phyloP scores from a whole-genome alignment of 1,284 basidiomycete genomes.

The Vanrija sp. region DNA sequence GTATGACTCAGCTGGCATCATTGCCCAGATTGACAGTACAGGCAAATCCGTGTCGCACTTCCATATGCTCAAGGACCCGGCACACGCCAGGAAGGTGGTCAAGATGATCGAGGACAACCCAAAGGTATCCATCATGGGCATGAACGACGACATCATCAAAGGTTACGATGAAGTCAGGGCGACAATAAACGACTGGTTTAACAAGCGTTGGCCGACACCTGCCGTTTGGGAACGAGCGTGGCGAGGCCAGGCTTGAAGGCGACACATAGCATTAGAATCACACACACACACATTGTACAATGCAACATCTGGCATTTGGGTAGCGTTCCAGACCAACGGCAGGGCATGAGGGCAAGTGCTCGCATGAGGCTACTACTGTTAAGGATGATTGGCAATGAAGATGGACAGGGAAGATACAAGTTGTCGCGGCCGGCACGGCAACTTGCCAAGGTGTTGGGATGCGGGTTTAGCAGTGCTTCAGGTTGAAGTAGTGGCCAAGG shows the following conservation, averaged over 20 bases:
- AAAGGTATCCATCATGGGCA: constrained; percentile 31
- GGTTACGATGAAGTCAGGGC: constrained; percentile 29
- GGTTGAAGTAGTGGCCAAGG: constrained; percentile 59
- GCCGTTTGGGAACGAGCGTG: constrained; percentile 41
- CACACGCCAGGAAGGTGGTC: constrained; percentile 26
- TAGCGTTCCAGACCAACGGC: too few relatives aligned
- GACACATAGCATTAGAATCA: too few relatives aligned
- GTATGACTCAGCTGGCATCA: neutral
- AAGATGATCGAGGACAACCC: constrained; percentile 27
- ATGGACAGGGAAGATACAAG: too few relatives aligned
- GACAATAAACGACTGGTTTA: constrained; percentile 39
- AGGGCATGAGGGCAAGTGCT: too few relatives aligned
- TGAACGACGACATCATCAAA: constrained; percentile 44
- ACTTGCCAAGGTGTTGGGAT: too few relatives aligned
- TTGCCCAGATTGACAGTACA: neutral
- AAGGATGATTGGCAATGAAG: too few relatives aligned
- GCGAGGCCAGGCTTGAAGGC: neutral
- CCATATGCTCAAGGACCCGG: constrained; percentile 36
- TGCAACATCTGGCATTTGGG: too few relatives aligned
- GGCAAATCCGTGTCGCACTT: constrained; percentile 36
- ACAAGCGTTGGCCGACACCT: constrained; percentile 36
- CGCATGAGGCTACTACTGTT: too few relatives aligned
- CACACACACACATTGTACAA: too few relatives aligned
- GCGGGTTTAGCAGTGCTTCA: too few relatives aligned
- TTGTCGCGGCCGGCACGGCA: too few relatives aligned